Evolutionary conservation across 345 rosid species (phyloP).

Genomic region (Clausena lansium): DNA sequence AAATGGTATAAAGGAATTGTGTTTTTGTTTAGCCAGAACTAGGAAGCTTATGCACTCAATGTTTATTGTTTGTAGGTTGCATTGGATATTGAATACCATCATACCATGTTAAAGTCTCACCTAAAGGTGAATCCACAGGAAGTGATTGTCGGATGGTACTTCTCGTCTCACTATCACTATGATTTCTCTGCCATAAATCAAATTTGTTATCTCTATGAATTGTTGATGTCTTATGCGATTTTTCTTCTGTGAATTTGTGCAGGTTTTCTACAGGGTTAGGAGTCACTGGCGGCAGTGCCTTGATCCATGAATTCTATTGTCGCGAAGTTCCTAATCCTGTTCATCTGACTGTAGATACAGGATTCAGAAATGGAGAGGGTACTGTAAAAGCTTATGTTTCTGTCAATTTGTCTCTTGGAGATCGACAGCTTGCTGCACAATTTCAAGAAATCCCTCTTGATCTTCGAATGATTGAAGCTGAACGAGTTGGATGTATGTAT

Average conservation of each 20-base stretch:
- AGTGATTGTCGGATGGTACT: conserved; percentile 94
- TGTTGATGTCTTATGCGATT: neutral
- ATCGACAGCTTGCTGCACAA: conserved; percentile 81
- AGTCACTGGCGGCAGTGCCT: conserved; percentile 83
- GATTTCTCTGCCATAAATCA: neutral
- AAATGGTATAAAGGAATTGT: neutral
- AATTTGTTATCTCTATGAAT: neutral
- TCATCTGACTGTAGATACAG: conserved; percentile 87
- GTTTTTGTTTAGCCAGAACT: neutral
- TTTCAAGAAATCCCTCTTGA: conserved; percentile 96
- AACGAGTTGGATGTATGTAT: conserved; percentile 88
- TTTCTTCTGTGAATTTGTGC: conserved; percentile 12
- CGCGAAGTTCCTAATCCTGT: conserved; percentile 84
- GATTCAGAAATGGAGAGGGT: conserved; percentile 74
- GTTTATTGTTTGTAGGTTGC: conserved; percentile 62
- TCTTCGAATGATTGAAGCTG: conserved; percentile 94
- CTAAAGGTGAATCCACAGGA: conserved; percentile 93
- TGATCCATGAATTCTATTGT: conserved; percentile 93
- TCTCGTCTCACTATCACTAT: conserved; percentile 7
- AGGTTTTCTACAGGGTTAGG: conserved; percentile 98
- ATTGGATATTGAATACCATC: conserved; percentile 92
- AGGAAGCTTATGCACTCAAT: neutral
- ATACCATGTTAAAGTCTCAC: conserved; percentile 84
- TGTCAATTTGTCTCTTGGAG: conserved; percentile 76
- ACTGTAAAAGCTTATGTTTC: conserved; percentile 81